Conservation (phyloP, 768 basidiomycete genomes). For the Piloderma croceum region DNA sequence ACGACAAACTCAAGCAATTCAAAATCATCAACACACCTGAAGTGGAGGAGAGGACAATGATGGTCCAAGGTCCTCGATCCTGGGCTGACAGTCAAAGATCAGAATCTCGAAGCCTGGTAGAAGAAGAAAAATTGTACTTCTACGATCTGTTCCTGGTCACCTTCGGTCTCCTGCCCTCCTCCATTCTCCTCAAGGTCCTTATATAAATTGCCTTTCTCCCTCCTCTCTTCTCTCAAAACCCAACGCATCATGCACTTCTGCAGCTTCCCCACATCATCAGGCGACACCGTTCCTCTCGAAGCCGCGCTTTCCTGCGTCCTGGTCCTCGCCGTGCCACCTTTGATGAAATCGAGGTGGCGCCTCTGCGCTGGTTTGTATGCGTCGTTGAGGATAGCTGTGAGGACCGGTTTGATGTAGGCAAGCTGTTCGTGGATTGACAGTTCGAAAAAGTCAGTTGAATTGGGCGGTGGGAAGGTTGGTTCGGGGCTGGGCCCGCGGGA, state of each 20-base stretch:
- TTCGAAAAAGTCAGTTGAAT: slow-evolving; percentile 36
- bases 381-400: slow-evolving; percentile 53
- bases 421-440: slow-evolving; percentile 56
- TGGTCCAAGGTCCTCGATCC: too few species aligned
- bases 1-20: too few species aligned
- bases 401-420: slow-evolving; percentile 57
- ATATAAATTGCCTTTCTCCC: neutral
- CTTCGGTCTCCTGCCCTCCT: too few species aligned
- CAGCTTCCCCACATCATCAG: slow-evolving; percentile 33
- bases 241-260: slow-evolving; percentile 25
- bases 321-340: slow-evolving; percentile 46
- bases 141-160: too few species aligned
- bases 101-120: too few species aligned
- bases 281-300: slow-evolving; percentile 33
- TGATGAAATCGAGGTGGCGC: slow-evolving; percentile 52
- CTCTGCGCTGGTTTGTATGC: slow-evolving; percentile 46
- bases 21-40: too few species aligned
- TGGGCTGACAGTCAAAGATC: too few species aligned
- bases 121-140: too few species aligned
- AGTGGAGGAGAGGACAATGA: too few species aligned
- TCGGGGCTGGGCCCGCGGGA: slow-evolving; percentile 35
- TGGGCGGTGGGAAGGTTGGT: slow-evolving; percentile 39
- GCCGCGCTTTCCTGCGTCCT: slow-evolving; percentile 31
- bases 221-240: slow-evolving; percentile 19
- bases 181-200: too few species aligned